phyloP scores from a whole-genome alignment of 148 eudicot genomes.

The Polygonum aviculare region DNA sequence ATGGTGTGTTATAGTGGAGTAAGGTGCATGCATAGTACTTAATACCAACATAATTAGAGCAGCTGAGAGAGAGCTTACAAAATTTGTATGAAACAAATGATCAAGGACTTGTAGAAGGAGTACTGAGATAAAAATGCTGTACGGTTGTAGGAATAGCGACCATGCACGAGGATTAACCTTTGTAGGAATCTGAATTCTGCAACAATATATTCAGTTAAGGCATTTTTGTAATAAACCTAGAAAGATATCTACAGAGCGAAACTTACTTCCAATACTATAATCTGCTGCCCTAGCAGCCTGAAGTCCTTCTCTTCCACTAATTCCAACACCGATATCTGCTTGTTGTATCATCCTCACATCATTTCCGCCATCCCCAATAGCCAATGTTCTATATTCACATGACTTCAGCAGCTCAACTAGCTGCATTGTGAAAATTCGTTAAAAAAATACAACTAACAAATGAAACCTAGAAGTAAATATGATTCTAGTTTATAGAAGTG shows the following conservation, averaged over 20 bases:
- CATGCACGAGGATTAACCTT: constrained; percentile 95
- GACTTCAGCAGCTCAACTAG: constrained; percentile 84
- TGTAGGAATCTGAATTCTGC: constrained; percentile 91
- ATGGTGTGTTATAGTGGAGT: background rate
- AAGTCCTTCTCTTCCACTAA: constrained; percentile 97
- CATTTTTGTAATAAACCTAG: background rate
- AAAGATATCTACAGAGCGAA: background rate
- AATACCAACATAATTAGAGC: background rate
- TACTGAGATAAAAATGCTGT: constrained; percentile 96
- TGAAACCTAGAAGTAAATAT: background rate
- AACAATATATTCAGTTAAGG: constrained; percentile 11
- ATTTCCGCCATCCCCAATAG: constrained; percentile 99
- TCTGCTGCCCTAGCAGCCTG: constrained; percentile 99
- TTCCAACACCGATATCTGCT: constrained; percentile 99
- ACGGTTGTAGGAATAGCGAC: constrained; percentile 95
- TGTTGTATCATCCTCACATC: constrained; percentile 99
- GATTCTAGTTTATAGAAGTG: constrained; percentile 1
- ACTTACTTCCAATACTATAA: constrained; percentile 96
- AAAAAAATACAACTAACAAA: background rate
- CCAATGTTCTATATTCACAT: constrained; percentile 90
- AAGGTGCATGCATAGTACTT: background rate
- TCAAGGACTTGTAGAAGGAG: constrained; percentile 88
- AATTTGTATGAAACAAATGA: constrained; percentile 94
- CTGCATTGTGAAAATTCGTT: constrained; percentile 27
- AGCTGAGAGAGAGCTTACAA: constrained; percentile 45